Evolutionary conservation across 108 stramenopile genomes (phyloP), one percentile per base, ranked within the genome.

Genomic region (Nannochloropsis salina): DNA sequence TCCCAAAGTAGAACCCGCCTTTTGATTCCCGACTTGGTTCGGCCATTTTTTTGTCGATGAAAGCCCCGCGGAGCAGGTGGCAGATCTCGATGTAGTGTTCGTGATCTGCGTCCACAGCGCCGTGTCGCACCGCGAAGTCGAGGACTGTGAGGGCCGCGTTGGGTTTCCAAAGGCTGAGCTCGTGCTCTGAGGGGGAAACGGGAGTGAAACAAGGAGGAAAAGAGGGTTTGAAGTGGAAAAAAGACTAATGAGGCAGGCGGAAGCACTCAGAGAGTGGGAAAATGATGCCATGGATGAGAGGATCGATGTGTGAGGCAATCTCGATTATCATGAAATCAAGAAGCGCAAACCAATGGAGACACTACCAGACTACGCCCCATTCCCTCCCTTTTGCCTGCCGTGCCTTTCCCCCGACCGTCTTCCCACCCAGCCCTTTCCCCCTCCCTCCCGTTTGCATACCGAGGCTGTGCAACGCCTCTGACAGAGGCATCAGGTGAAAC

Each of bases 121-220:
- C 89, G 43, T 88, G 88, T 31, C 89, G 81, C 61, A 89, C 43
- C 15, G 89, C 89, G 43, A 89, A 89, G 85, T 89, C 89, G 43
- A 89, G 85, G 85, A 89, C 88, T 9, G 88, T 87, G 81, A 89
- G 82, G n/a, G 89, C 89, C 42, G 87, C 88, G 85, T 89, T 89
- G 40, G 89, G 89, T 44, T 89, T 89, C 89, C 89, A 89, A 6
- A 31, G 12, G 20, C 42, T 43, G 81, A 89, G 89, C 44, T 86
- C 44, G 42, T 81, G 82, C 82, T 86, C 44, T 9, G 51, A 45
- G 45, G 47, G 21, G 51, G 1, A 15, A 51, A 1, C 10, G 51
- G 31, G 31, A 31, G 31, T 0, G 31, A 1, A 1, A 1, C 0
- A 31, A 1, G 31, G 0, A 31, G 31, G 31, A 31, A 31, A 31